A percentile compares a stretch with the other conserved stretches of the same genome.
phyloP scores from a whole-genome alignment of 305 asterid species.

The Vinca major region DNA sequence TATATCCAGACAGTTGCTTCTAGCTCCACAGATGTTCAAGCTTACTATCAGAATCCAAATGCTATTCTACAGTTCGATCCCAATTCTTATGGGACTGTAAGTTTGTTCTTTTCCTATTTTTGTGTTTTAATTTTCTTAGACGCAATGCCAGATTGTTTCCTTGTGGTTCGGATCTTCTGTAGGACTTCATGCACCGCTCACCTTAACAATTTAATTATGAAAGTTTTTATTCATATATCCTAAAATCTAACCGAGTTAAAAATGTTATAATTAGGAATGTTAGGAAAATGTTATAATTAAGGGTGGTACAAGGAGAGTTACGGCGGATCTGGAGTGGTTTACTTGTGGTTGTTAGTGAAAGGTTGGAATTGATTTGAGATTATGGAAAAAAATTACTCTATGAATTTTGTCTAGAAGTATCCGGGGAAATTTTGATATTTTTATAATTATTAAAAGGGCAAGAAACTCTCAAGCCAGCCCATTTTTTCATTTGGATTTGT shows the following conservation, averaged over 20 bases:
- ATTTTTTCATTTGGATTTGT: neutral
- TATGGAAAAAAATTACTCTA: neutral
- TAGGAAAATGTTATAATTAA: too few relatives aligned
- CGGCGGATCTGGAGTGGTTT: too few relatives aligned
- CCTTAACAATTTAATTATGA: too few relatives aligned
- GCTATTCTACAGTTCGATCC: neutral
- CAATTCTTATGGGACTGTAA: constrained; percentile 6
- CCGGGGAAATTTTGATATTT: too few relatives aligned
- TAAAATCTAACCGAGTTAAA: too few relatives aligned
- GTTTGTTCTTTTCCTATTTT: neutral
- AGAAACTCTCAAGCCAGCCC: too few relatives aligned
- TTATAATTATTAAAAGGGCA: too few relatives aligned
- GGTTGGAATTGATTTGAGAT: neutral
- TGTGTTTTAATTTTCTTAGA: neutral
- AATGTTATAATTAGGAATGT: too few relatives aligned
- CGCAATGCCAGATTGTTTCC: neutral
- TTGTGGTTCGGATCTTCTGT: neutral
- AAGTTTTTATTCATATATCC: too few relatives aligned
- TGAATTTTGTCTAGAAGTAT: too few relatives aligned
- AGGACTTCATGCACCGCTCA: too few relatives aligned
- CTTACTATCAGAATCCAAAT: constrained; percentile 2
- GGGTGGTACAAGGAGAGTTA: too few relatives aligned
- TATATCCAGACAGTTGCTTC: neutral
- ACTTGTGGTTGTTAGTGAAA: neutral
- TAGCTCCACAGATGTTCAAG: neutral